Conservation (phyloP, 1,139 yeast species). For the Debaryomycetaceae sp. region DNA sequence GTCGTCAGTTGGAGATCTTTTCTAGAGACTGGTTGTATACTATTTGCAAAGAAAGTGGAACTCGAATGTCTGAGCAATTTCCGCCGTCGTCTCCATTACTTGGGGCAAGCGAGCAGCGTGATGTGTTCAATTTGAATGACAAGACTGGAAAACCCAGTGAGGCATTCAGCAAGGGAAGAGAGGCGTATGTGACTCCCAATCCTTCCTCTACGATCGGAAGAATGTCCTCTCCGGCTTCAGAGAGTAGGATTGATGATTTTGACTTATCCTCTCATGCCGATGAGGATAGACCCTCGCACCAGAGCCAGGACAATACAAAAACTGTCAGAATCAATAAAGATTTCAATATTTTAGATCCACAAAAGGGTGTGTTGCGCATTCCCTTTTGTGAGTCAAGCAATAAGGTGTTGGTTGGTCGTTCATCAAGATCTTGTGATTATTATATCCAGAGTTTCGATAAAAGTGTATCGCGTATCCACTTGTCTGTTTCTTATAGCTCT, state of each 20-base stretch:
- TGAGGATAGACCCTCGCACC: slow-evolving; percentile 1
- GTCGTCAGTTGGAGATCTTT: background rate
- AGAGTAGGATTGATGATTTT: background rate
- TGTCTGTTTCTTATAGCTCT: slow-evolving; percentile 27
- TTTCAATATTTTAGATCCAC: slow-evolving; percentile 41
- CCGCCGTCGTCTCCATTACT: slow-evolving; percentile 66
- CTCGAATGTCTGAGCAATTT: slow-evolving; percentile 28
- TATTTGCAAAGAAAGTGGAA: background rate
- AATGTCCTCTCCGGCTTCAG: slow-evolving; percentile 37
- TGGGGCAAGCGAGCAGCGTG: slow-evolving; percentile 16
- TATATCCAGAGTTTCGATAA: slow-evolving; percentile 53
- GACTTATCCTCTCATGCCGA: slow-evolving; percentile 1
- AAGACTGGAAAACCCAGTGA: slow-evolving; percentile 5
- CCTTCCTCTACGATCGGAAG: slow-evolving; percentile 53
- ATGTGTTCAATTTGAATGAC: slow-evolving; percentile 17
- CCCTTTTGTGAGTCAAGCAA: slow-evolving; percentile 25
- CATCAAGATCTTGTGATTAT: slow-evolving; percentile 59
- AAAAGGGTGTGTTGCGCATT: slow-evolving; percentile 33
- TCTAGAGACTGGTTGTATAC: too few species aligned
- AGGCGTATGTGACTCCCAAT: slow-evolving; percentile 49
- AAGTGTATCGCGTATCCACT: slow-evolving; percentile 67
- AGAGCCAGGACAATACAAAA: background rate
- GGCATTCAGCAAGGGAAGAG: slow-evolving; percentile 19
- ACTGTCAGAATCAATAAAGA: slow-evolving; percentile 22
- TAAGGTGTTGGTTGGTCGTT: slow-evolving; percentile 53